Evolutionary conservation across 306 rosid genomes (phyloP).

Genomic region (Chamaecrista fasciculata): DNA sequence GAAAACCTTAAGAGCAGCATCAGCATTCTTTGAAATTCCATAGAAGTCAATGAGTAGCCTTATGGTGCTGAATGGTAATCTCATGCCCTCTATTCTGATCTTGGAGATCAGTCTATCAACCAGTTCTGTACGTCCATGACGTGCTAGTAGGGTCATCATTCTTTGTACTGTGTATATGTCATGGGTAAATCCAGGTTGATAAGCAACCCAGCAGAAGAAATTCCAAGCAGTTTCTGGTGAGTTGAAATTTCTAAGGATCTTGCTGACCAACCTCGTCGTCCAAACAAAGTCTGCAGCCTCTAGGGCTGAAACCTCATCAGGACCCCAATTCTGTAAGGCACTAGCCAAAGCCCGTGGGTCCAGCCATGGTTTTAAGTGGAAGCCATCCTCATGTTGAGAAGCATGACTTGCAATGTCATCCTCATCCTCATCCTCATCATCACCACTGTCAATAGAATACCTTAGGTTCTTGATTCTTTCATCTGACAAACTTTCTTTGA

Average conservation of each 20-base stretch:
- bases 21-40: constrained; percentile 74
- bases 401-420: constrained; percentile 26
- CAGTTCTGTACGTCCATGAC: constrained; percentile 56
- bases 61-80: constrained; percentile 66
- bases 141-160: constrained; percentile 62
- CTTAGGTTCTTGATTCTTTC: constrained; percentile 49
- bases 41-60: constrained; percentile 70
- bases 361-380: constrained; percentile 68
- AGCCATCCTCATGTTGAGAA: constrained; percentile 31
- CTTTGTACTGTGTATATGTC: constrained; percentile 76
- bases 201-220: constrained; percentile 80
- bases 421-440: constrained; percentile 35
- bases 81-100: constrained; percentile 70
- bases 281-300: constrained; percentile 70
- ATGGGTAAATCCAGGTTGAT: constrained; percentile 74
- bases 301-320: constrained; percentile 58
- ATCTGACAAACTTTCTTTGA: constrained; percentile 48
- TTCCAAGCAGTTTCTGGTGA: constrained; percentile 77
- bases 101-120: constrained; percentile 64
- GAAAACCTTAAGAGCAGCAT: constrained; percentile 80
- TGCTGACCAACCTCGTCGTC: constrained; percentile 77
- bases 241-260: constrained; percentile 60
- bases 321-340: constrained; percentile 65
- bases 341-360: constrained; percentile 74
- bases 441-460: constrained; percentile 40